A percentile compares a stretch with the other conserved stretches of the same genome.
Conservation (phyloP, 495 filamentous ascomycete genomes). For the Pyrenopolyporus hunteri region DNA sequence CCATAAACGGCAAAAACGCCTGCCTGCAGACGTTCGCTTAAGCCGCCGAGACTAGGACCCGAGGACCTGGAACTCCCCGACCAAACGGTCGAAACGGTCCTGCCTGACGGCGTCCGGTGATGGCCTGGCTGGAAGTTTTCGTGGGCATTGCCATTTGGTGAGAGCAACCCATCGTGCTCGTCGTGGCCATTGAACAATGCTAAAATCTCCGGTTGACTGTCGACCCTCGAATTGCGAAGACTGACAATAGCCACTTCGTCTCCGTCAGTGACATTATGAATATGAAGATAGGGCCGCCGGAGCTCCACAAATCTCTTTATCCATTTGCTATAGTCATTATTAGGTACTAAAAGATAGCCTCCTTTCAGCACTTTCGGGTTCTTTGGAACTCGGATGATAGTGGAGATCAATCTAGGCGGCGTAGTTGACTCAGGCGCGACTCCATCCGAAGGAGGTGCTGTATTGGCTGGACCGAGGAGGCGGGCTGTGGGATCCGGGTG, state of each 20-base stretch:
- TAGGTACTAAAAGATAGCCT: slow-evolving; percentile 82
- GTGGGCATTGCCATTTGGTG: slow-evolving; percentile 16
- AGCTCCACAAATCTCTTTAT: slow-evolving; percentile 91
- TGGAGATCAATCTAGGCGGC: slow-evolving; percentile 66
- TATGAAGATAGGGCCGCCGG: slow-evolving; percentile 87
- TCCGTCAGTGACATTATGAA: slow-evolving; percentile 80
- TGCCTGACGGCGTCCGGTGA: slow-evolving; percentile 40
- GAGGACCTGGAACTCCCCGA: slow-evolving; percentile 36
- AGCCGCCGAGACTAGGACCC: slow-evolving; percentile 45
- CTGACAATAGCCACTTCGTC: slow-evolving; percentile 91
- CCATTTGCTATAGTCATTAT: slow-evolving; percentile 78
- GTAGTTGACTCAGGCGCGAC: slow-evolving; percentile 46
- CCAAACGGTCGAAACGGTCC: slow-evolving; percentile 44
- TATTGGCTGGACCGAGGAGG: slow-evolving; percentile 77
- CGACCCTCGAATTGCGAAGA: slow-evolving; percentile 81
- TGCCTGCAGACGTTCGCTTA: slow-evolving; percentile 61
- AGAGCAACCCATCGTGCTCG: slow-evolving; percentile 27
- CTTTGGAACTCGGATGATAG: slow-evolving; percentile 73
- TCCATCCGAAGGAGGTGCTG: slow-evolving; percentile 73
- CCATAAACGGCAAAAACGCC: slow-evolving; percentile 94
- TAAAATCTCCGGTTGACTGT: slow-evolving; percentile 85
- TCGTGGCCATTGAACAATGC: slow-evolving; percentile 66
- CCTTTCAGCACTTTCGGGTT: slow-evolving; percentile 77
- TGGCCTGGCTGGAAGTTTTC: slow-evolving; percentile 40
- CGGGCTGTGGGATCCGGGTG: slow-evolving; percentile 74